Evolutionary conservation across 2,329 filamentous ascomycete species (phyloP).

Genomic region (Hirsutella minnesotensis): DNA sequence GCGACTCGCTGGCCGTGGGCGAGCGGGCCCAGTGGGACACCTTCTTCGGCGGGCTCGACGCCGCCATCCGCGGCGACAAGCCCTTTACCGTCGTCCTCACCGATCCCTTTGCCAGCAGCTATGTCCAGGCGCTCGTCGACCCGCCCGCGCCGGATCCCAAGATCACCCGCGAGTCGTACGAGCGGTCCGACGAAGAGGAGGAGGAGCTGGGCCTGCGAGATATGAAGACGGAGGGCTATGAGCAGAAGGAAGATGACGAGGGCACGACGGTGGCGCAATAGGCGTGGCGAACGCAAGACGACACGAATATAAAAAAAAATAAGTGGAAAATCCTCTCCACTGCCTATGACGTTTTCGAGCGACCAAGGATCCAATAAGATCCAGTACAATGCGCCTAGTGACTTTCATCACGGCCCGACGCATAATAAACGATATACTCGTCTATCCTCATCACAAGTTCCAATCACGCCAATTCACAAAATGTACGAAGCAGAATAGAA

Average conservation of each 20-base stretch:
- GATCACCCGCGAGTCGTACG: slow-evolving; percentile 72
- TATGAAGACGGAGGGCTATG: slow-evolving; percentile 85
- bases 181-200: slow-evolving; percentile 81
- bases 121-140: slow-evolving; percentile 81
- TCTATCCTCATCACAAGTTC: too few relatives aligned
- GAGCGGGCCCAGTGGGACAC: slow-evolving; percentile 63
- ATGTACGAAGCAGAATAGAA: too few relatives aligned
- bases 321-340: neutral
- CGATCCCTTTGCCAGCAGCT: slow-evolving; percentile 86
- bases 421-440: too few relatives aligned
- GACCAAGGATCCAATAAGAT: too few relatives aligned
- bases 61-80: slow-evolving; percentile 67
- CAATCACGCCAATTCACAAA: too few relatives aligned
- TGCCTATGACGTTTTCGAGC: too few relatives aligned
- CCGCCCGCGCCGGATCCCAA: slow-evolving; percentile 60
- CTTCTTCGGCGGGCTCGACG: slow-evolving; percentile 69
- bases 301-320: neutral
- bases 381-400: too few relatives aligned
- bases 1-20: slow-evolving; percentile 61
- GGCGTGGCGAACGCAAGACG: slow-evolving; percentile 4
- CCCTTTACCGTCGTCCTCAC: slow-evolving; percentile 74
- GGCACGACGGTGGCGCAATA: slow-evolving; percentile 13
- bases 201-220: slow-evolving; percentile 84
- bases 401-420: too few relatives aligned
- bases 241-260: slow-evolving; percentile 37